Evolutionary conservation across 768 basidiomycete genomes (phyloP).

Genomic region (Leccinum imitatum): DNA sequence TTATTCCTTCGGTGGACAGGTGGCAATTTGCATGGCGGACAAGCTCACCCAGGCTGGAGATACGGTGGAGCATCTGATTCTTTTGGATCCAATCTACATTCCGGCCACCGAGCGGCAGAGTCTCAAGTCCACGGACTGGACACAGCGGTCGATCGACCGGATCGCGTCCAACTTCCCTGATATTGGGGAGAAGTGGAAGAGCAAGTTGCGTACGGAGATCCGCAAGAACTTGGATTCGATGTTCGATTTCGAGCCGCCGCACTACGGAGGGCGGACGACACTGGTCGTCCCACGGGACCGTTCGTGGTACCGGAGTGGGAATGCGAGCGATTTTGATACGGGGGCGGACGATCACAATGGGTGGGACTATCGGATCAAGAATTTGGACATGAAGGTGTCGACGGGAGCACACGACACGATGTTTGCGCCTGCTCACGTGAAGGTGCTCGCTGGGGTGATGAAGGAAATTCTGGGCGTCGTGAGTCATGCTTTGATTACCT

Average conservation of each 20-base stretch:
- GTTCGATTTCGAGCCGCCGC: conserved; percentile 32
- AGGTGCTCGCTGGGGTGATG: conserved; percentile 28
- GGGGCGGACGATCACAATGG: conserved; percentile 33
- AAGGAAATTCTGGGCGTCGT: conserved; percentile 18
- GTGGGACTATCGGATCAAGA: conserved; percentile 29
- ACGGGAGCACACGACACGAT: conserved; percentile 31
- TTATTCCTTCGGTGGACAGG: conserved; percentile 31
- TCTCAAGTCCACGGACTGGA: conserved; percentile 33
- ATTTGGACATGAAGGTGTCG: conserved; percentile 29
- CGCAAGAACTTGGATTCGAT: conserved; percentile 34
- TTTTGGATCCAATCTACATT: conserved; percentile 33
- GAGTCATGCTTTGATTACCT: background rate
- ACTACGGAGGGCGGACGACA: conserved; percentile 24
- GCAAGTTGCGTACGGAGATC: conserved; percentile 30
- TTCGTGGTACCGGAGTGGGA: conserved; percentile 32
- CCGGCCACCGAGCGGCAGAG: conserved; percentile 27
- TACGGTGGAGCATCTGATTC: conserved; percentile 24
- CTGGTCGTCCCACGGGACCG: conserved; percentile 33
- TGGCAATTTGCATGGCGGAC: conserved; percentile 29
- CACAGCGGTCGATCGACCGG: conserved; percentile 30
- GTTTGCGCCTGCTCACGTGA: conserved; percentile 34
- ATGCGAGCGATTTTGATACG: conserved; percentile 31
- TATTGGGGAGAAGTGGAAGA: conserved; percentile 33
- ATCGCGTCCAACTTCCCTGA: conserved; percentile 33
- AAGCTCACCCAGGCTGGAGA: conserved; percentile 27